Evolutionary conservation across 805 yeast species (phyloP), one percentile per base, ranked within the genome.

Genomic region (Candida chauliodis): DNA sequence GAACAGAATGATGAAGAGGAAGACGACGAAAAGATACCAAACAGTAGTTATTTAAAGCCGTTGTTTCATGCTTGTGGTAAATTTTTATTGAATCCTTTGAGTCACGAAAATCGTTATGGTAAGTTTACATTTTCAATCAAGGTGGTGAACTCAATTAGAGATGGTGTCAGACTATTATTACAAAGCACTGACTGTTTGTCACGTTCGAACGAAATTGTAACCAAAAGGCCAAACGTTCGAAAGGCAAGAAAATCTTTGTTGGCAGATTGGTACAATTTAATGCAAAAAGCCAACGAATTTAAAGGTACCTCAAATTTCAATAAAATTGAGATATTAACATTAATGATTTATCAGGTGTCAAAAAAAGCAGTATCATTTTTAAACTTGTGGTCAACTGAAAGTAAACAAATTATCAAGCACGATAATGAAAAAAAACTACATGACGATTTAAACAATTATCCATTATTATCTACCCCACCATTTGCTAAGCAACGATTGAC

Each of bases 211-310:
- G 79, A 79, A 21, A 69, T 83, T 32, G 90, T 85, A 4, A 76
- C 79, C 44, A 71, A 73, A 44, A 71, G 76, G 36, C 81, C 86
- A 2, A 55, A 73, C 3, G 76, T 85, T 11, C 66, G 86, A 40
- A 78, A 73, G 45, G 68, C 79, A 37, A 71, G 95, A 47, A 85
- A 85, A 56, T 70, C 78, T 26, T 59, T 85, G 39, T 68, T 85
- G 22, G 82, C 90, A 2, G 90, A 83, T 53, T 85, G 95, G 95
- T 84, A 84, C 46, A 79, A 78, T 37, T 63, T 85, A 28, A 81
- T 84, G 79, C 71, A 78, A 26, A 83, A 81, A 51, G 90, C 91
- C 1, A 84, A 81, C 45, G 84, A 82, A 27, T 83, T 76, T 50
- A 78, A 81, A 52, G 79, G 82, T 30, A 80, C 89, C 0, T 66